A percentile compares a stretch with the other conserved stretches of the same genome.
Conservation (phyloP, 2,329 filamentous ascomycete genomes). For the Paracamarosporium sp. region DNA sequence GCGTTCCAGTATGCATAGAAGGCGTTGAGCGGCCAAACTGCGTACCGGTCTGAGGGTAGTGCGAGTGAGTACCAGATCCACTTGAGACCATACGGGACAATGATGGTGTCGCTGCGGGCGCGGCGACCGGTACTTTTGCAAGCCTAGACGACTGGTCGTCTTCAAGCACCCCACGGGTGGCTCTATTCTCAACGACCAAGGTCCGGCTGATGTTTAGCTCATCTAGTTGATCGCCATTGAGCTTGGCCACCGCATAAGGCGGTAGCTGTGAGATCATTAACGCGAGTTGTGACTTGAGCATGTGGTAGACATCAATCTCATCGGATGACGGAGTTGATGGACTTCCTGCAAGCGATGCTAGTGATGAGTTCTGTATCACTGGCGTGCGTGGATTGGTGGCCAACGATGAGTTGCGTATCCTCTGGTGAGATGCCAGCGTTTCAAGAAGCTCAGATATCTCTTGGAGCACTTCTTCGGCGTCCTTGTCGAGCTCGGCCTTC, state of each 20-base stretch:
- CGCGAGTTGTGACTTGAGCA: constrained; percentile 76
- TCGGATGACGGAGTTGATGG: constrained; percentile 69
- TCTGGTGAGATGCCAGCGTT: constrained; percentile 78
- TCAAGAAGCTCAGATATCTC: constrained; percentile 79
- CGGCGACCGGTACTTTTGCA: constrained; percentile 48
- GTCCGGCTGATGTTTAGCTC: constrained; percentile 83
- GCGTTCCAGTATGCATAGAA: constrained; percentile 30
- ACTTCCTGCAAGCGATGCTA: constrained; percentile 60
- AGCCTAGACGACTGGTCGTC: constrained; percentile 70
- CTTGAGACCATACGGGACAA: constrained; percentile 34
- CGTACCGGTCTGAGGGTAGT: constrained; percentile 32
- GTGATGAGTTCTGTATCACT: constrained; percentile 71
- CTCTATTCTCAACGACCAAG: constrained; percentile 73
- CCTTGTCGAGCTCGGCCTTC: constrained; percentile 61
- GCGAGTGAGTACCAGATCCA: constrained; percentile 33
- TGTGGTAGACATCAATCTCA: constrained; percentile 69
- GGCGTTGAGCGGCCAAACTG: constrained; percentile 43
- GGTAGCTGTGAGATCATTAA: constrained; percentile 78
- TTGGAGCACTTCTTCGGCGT: constrained; percentile 72
- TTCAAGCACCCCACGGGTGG: constrained; percentile 81
- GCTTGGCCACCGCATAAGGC: constrained; percentile 83
- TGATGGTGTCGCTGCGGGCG: constrained; percentile 34
- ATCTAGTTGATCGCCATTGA: constrained; percentile 85
- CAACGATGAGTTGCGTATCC: constrained; percentile 75
- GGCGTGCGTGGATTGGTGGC: constrained; percentile 70